Evolutionary conservation across 2,329 filamentous ascomycete species (phyloP).

Genomic region (Fusarium nurragi): DNA sequence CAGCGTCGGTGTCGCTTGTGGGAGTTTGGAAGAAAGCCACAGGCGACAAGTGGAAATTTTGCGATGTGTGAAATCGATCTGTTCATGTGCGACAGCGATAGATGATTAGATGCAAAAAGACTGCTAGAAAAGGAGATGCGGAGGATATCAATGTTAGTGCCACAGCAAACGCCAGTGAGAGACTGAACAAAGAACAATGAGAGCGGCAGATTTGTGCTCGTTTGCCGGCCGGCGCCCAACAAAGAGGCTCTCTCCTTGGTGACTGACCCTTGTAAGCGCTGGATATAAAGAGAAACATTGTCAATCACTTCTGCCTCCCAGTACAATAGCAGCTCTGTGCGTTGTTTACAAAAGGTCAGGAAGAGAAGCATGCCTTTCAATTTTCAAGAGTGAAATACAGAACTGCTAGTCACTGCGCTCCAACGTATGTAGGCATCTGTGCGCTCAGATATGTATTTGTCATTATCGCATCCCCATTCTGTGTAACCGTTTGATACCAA

Average conservation of each 20-base stretch:
- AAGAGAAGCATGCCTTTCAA: background rate
- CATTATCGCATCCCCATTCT: background rate
- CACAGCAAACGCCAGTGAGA: background rate
- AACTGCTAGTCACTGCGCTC: background rate
- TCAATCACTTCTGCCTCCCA: background rate
- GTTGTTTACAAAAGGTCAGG: no score
- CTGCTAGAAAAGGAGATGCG: background rate
- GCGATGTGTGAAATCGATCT: background rate
- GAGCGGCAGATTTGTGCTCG: background rate
- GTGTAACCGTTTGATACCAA: background rate
- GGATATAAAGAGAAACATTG: background rate
- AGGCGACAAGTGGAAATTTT: background rate
- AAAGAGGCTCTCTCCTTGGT: background rate
- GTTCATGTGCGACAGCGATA: background rate
- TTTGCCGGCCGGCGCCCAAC: background rate
- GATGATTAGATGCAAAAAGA: background rate
- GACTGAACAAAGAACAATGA: background rate
- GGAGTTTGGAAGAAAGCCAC: background rate
- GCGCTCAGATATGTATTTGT: background rate
- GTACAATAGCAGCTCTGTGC: no score
- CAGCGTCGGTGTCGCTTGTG: background rate
- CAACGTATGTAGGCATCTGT: background rate
- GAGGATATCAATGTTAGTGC: background rate
- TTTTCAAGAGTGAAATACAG: background rate
- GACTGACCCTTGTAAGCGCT: background rate